phyloP scores from a whole-genome alignment of 257 asterid species.

The Rehmannia glutinosa region DNA sequence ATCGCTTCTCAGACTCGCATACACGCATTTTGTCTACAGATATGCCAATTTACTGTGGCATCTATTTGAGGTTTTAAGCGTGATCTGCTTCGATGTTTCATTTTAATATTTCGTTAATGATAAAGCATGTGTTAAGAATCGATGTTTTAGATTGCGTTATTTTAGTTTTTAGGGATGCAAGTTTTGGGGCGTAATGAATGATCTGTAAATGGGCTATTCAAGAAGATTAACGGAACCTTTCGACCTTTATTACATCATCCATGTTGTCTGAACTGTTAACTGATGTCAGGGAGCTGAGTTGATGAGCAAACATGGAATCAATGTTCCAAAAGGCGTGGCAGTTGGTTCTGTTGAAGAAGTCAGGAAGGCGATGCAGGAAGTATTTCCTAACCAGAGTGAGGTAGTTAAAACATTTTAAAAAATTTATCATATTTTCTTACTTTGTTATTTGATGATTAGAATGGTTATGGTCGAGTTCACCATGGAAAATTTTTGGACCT shows the following conservation, averaged over 20 bases:
- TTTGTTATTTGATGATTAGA: not conserved
- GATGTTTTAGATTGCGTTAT: not conserved
- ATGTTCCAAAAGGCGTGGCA: conserved; percentile 87
- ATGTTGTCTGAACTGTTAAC: not conserved
- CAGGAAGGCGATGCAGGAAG: conserved; percentile 53
- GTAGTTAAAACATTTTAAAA: conserved; percentile 28
- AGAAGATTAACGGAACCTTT: not conserved
- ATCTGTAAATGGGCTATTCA: conserved; percentile 1
- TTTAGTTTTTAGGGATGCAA: not conserved
- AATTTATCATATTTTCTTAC: not conserved
- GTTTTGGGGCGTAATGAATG: conserved; percentile 5
- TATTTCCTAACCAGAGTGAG: conserved; percentile 67
- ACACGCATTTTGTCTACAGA: not conserved
- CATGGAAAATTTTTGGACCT: not conserved
- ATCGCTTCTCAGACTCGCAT: not conserved
- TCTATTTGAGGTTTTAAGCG: not conserved
- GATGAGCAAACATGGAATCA: conserved; percentile 88
- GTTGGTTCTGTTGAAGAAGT: conserved; percentile 60
- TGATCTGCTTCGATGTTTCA: conserved; percentile 16
- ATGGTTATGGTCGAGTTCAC: not conserved
- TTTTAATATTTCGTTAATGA: not conserved
- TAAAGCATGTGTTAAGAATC: not conserved
- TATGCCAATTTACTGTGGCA: not conserved
- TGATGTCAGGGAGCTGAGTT: conserved; percentile 73
- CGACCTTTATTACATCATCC: not conserved